These are phyloP conservation scores for Cystobasidium onofrii DNA, from an alignment of 768 basidiomycete species.

Conservation along the genomic window DNA sequence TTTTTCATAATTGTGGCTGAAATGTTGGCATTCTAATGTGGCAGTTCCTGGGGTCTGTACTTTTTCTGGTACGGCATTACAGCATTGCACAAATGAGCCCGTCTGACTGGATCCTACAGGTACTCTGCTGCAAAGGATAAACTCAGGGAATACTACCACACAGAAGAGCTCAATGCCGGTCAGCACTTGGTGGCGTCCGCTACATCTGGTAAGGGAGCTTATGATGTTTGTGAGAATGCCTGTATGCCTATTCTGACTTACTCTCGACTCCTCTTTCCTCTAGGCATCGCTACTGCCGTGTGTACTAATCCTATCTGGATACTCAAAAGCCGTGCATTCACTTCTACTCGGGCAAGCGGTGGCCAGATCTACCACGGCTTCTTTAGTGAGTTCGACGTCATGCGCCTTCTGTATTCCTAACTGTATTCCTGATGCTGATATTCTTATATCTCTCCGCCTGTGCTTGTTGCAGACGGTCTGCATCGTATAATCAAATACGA, in stretches of 20 bases:
- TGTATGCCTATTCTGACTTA: not conserved
- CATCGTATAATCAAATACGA: slow-evolving; percentile 62
- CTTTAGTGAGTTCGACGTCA: slow-evolving; percentile 35
- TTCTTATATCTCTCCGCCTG: too few relatives aligned
- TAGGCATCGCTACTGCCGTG: slow-evolving; percentile 86
- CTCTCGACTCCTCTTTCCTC: not conserved
- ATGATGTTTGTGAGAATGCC: not conserved
- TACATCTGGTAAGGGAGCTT: slow-evolving; percentile 73
- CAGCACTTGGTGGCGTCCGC: slow-evolving; percentile 83
- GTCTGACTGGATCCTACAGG: slow-evolving; percentile 48
- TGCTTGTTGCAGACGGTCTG: slow-evolving; percentile 67
- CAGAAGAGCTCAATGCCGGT: slow-evolving; percentile 60
- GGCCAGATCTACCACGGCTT: slow-evolving; percentile 62
- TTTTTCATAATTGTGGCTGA: not conserved
- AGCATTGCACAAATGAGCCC: not conserved
- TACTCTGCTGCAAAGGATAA: slow-evolving; percentile 85
- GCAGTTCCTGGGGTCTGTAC: slow-evolving; percentile 86
- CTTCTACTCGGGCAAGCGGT: slow-evolving; percentile 56
- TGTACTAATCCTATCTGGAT: slow-evolving; percentile 98
- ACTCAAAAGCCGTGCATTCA: slow-evolving; percentile 93
- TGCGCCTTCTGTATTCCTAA: not conserved
- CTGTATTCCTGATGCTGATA: too few relatives aligned
- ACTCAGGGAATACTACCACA: slow-evolving; percentile 59
- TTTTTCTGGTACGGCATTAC: slow-evolving; percentile 75
- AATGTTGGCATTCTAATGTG: slow-evolving; percentile 50